These are phyloP conservation scores for Fistulinella prunicolor DNA, from an alignment of 768 basidiomycete genomes.

Conservation along the genomic window DNA sequence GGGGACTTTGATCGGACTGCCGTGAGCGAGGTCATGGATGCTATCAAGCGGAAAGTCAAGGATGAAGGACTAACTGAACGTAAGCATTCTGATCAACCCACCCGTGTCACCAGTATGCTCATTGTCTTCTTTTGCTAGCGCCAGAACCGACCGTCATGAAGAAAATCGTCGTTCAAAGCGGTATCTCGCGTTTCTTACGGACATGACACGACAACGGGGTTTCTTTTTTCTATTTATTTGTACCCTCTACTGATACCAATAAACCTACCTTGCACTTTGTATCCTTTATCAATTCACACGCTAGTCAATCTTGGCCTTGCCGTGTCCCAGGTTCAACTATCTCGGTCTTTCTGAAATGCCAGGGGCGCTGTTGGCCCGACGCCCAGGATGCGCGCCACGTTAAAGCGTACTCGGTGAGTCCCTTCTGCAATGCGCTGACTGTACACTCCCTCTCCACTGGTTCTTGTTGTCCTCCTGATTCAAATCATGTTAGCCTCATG, in stretches of 20 bases:
- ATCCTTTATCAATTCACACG: no score
- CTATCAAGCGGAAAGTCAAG: slow-evolving; percentile 87
- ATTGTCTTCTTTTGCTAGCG: slow-evolving; percentile 41
- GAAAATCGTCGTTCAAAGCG: slow-evolving; percentile 74
- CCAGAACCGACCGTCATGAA: slow-evolving; percentile 88
- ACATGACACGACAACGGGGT: slow-evolving; percentile 19
- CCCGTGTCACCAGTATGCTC: background rate
- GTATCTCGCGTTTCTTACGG: slow-evolving; percentile 74
- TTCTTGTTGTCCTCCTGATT: no score
- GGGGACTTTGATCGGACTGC: slow-evolving; percentile 89
- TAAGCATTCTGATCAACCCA: slow-evolving; percentile 39
- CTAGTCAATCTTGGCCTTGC: no score
- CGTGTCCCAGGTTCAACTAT: no score
- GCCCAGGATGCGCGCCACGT: no score
- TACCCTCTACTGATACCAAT: background rate
- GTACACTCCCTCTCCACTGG: no score
- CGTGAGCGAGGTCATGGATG: slow-evolving; percentile 90
- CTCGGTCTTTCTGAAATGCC: no score
- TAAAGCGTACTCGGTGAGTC: no score
- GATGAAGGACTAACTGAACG: slow-evolving; percentile 83
- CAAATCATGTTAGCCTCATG: no score
- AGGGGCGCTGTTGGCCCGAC: no score
- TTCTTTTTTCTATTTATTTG: background rate
- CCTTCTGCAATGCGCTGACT: no score
- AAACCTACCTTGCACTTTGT: no score